Base-by-base conservation (phyloP, 805 yeast species). In the Starmera amethionina region DNA sequence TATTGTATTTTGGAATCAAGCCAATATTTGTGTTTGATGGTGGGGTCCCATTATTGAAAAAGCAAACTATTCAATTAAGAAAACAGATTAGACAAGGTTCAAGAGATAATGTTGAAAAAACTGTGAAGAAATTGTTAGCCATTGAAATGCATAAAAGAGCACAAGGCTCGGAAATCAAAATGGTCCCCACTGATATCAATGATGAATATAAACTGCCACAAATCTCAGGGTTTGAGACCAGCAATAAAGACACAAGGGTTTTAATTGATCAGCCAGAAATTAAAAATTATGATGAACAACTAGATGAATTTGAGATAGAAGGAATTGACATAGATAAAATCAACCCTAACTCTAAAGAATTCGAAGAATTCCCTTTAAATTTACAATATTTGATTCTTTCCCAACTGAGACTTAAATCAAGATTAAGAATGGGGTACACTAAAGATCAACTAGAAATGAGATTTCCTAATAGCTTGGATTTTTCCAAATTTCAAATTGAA, bases 21-120 rank as follows among this genome's bases (percentile, higher is more conserved):
- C 97, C 97, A 0, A 82, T 89, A 6, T 89, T 89, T 67, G 93
- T 89, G 1, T 89, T 89, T 65, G 97, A 89, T 64, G 97, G 97
- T 25, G 96, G 93, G 2, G 96, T 94, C 0, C 96, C 96, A 0
- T 68, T 70, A 1, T 62, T 93, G 53, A 93, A 93, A 64, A 67
- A 79, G 46, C 78, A 78, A 43, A 90, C 96, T 0, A 83, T 93
- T 14, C 68, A 69, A 13, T 70, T 75, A 43, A 72, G 99, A 46
- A 73, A 76, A 47, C 85, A 83, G 51, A 62, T 84, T 44, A 63
- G 96, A 35, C 79, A 79, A 48, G 95, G 86, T 1, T 72, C 85
- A 42, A 67, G 77, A 46, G 89, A 81, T 39, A 75, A 72, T 41
- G 82, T 88, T 1, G 60, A 72, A 18, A 73, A 71, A 41, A 82